These are phyloP conservation scores for Arthrocladium fulminans DNA, from an alignment of 2,329 filamentous ascomycete genomes.

Conservation along the genomic window DNA sequence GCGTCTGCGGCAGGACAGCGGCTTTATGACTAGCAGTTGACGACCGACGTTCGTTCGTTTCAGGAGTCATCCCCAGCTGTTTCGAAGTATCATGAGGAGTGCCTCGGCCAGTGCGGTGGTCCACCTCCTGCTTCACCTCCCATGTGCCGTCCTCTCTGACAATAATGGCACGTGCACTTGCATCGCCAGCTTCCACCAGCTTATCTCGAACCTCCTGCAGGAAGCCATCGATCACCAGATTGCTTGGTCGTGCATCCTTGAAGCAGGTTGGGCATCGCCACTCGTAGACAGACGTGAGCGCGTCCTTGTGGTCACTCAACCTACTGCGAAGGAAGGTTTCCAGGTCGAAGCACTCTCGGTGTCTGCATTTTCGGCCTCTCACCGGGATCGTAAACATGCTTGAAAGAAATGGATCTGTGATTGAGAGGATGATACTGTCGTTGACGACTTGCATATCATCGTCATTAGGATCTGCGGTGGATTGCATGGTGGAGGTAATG, in stretches of 20 bases:
- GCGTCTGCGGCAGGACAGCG: background rate
- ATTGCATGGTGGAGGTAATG: conserved; percentile 38
- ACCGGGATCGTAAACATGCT: conserved; percentile 62
- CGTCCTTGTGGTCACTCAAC: conserved; percentile 30
- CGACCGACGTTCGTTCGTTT: background rate
- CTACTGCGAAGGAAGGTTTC: conserved; percentile 68
- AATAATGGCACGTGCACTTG: conserved; percentile 51
- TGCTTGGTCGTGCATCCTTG: conserved; percentile 64
- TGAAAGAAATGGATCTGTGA: conserved; percentile 59
- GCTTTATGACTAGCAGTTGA: background rate
- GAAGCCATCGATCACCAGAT: conserved; percentile 65
- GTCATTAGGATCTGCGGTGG: conserved; percentile 43
- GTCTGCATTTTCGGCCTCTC: conserved; percentile 59
- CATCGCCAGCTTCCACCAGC: conserved; percentile 43
- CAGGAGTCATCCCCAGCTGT: background rate
- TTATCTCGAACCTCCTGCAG: conserved; percentile 52
- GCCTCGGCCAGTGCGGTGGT: background rate
- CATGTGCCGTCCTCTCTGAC: conserved; percentile 58
- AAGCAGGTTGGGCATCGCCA: conserved; percentile 81
- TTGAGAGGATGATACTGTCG: conserved; percentile 51
- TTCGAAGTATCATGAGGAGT: background rate
- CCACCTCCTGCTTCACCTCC: conserved; percentile 41
- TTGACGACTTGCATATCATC: conserved; percentile 57
- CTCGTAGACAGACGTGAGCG: conserved; percentile 51
- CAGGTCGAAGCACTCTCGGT: conserved; percentile 86